Conservation (phyloP, 129 eudicot species). For the Lactuca sativa region DNA sequence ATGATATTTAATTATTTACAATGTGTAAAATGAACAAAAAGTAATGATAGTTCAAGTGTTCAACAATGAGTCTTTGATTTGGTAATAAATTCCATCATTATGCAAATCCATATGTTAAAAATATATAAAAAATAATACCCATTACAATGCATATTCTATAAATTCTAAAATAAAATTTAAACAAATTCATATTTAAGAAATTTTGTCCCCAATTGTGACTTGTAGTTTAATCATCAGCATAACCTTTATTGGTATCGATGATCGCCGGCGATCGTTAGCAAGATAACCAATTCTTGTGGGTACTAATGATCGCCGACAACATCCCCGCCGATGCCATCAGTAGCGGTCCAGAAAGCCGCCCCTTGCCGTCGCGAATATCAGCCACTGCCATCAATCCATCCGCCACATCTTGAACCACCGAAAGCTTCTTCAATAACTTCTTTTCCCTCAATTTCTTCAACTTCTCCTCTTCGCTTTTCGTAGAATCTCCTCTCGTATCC, state of each 20-base stretch:
- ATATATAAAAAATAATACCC: neutral
- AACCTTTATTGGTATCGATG: neutral
- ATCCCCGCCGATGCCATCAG: slow-evolving; percentile 78
- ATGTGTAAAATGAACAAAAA: neutral
- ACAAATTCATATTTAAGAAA: neutral
- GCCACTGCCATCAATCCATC: slow-evolving; percentile 96
- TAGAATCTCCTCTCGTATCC: slow-evolving; percentile 38
- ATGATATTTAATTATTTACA: too few species aligned
- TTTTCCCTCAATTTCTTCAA: slow-evolving; percentile 62
- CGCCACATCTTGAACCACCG: slow-evolving; percentile 77
- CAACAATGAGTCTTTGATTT: too few species aligned
- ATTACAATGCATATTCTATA: neutral
- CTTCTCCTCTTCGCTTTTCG: slow-evolving; percentile 40
- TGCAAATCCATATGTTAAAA: neutral
- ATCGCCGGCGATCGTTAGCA: slow-evolving; percentile 35
- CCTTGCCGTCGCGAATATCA: slow-evolving; percentile 75
- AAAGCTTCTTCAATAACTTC: slow-evolving; percentile 68
- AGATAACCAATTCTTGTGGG: slow-evolving; percentile 92
- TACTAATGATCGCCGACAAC: slow-evolving; percentile 80
- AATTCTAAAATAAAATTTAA: too few species aligned
- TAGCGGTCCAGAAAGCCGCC: slow-evolving; percentile 60
- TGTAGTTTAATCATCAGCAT: neutral
- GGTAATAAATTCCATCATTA: neutral
- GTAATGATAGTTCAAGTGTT: too few species aligned
- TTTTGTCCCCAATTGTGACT: neutral